These are phyloP conservation scores for Cryomyces minteri DNA, from an alignment of 495 filamentous ascomycete genomes.

Conservation along the genomic window DNA sequence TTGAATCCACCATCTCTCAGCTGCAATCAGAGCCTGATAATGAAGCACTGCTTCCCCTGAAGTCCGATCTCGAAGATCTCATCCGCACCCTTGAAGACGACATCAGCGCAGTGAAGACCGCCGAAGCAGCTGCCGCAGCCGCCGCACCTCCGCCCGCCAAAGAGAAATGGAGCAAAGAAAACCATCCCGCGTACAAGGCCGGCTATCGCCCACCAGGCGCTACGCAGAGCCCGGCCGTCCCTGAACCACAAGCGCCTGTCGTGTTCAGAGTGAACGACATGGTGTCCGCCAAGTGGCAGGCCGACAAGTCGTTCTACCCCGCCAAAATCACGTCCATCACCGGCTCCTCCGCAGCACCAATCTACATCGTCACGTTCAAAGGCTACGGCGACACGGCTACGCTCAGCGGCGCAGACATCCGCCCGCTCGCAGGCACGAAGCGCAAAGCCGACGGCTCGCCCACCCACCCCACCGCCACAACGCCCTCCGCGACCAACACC, in stretches of 20 bases:
- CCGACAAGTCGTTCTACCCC: conserved; percentile 80
- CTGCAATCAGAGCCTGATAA: conserved; percentile 75
- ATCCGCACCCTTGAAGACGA: conserved; percentile 59
- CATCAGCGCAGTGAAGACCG: conserved; percentile 61
- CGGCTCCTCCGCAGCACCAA: conserved; percentile 67
- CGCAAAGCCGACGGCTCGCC: conserved; percentile 76
- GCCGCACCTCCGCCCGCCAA: conserved; percentile 26
- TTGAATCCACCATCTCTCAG: conserved; percentile 58
- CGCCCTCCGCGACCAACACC: conserved; percentile 8
- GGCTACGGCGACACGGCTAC: conserved; percentile 77
- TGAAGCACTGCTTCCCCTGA: conserved; percentile 59
- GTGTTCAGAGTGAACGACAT: conserved; percentile 73
- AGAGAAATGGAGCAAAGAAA: conserved; percentile 58
- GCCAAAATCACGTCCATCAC: conserved; percentile 88
- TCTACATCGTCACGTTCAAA: conserved; percentile 90
- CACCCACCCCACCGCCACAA: conserved; percentile 17
- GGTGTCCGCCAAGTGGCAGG: conserved; percentile 82
- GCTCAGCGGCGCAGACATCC: conserved; percentile 57
- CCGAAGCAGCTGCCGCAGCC: conserved; percentile 28
- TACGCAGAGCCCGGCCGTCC: neutral
- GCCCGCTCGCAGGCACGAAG: conserved; percentile 58
- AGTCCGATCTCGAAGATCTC: conserved; percentile 68
- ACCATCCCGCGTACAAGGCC: conserved; percentile 48
- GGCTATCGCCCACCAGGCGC: conserved; percentile 24
- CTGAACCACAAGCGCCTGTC: conserved; percentile 4